Conservation (phyloP, 2,329 filamentous ascomycete genomes). For the Monilinia fructigena region DNA sequence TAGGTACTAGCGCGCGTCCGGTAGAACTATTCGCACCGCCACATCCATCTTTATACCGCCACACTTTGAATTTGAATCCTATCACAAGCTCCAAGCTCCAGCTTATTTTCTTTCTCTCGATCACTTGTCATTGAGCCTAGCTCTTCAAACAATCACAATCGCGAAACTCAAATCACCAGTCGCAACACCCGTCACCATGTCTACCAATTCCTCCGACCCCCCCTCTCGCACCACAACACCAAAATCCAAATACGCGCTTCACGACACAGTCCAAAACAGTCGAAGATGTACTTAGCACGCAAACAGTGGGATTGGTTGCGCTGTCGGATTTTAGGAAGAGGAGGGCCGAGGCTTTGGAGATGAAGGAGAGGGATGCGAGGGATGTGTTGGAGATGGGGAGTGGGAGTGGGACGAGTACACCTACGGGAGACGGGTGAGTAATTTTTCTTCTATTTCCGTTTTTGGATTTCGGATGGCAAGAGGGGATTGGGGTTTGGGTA, state of each 20-base stretch:
- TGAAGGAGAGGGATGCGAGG: conserved; percentile 77
- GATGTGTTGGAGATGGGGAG: conserved; percentile 64
- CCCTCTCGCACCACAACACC: conserved; percentile 37
- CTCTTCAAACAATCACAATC: not conserved
- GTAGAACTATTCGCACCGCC: too few species aligned
- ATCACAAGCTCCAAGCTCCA: not conserved
- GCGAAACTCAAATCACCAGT: not conserved
- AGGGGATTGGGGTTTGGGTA: not conserved
- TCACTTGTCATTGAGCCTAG: too few species aligned
- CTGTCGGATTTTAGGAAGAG: conserved; percentile 95
- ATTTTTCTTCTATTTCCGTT: not conserved
- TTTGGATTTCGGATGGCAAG: conserved; percentile 23
- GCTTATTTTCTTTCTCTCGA: not conserved
- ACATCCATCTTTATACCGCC: not conserved
- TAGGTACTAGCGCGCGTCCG: not conserved
- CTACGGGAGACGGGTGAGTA: conserved; percentile 57
- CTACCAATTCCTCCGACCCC: conserved; percentile 36
- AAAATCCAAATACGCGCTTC: conserved; percentile 37
- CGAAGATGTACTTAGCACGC: conserved; percentile 40
- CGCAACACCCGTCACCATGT: conserved; percentile 22
- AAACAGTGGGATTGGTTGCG: conserved; percentile 76
- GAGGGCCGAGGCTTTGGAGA: conserved; percentile 88
- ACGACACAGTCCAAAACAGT: conserved; percentile 38
- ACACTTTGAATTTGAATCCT: not conserved
- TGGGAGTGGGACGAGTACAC: conserved; percentile 29